Base-by-base conservation (phyloP, 371 early-diverging fungal species). In the Dichotomocladium elegans region DNA sequence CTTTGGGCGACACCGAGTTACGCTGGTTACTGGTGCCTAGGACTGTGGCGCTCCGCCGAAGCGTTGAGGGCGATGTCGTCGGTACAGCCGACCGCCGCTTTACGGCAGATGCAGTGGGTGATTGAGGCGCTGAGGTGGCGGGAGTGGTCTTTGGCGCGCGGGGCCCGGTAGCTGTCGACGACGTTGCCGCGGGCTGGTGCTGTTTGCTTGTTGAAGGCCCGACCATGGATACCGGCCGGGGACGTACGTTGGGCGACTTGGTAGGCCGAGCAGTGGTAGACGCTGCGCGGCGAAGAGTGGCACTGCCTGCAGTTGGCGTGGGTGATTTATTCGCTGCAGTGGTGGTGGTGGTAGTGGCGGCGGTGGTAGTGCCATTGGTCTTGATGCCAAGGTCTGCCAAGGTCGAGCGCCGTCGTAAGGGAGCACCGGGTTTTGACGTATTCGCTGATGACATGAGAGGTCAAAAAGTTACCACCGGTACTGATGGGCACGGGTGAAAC, bases 351-450 rank as follows among this genome's bases (percentile, higher is more conserved):
- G 64, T 47, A 22, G 53, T 34, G 41, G 53, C 31, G 9, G 58
- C 42, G 26, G 57, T 22, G 21, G 51, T 50, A 9, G 61, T 21
- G 11, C 44, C 58, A 0, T 55, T 55, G 15, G 73, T 50, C 33
- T 69, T 64, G 22, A 74, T 74, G 15, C 74, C 74, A 14, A 74
- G 54, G 4, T 74, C 74, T 12, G 63, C 58, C 12, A 74, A 47
- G 17, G 66, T 48, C 0, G 74, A 70, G 24, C 58, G 64, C 33
- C 70, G 63, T 46, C 67, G 69, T 8, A 44, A 15, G 21, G 47
- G 30, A 30, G 26, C 42, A 41, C 19, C 33, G 14, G 33, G n/a
- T n/a, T n/a, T n/a, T n/a, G n/a, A n/a, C n/a, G n/a, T n/a, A n/a
- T n/a, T n/a, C n/a, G n/a, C n/a, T n/a, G n/a, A n/a, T n/a, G n/a